Evolutionary conservation across 305 asterid genomes (phyloP).

Genomic region (Fraxinus baroniana): DNA sequence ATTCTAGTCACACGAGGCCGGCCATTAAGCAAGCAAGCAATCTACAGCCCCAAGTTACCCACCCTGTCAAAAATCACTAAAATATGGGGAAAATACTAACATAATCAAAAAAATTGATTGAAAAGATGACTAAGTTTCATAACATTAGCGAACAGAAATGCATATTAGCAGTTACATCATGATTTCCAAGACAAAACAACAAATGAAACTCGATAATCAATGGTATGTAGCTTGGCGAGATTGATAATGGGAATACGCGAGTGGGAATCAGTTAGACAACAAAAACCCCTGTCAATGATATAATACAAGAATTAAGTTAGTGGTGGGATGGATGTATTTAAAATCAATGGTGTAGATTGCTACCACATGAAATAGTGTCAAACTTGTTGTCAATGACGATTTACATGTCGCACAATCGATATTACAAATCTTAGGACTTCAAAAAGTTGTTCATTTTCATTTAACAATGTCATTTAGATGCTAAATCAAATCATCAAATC

Average conservation of each 20-base stretch:
- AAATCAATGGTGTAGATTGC: too few relatives aligned
- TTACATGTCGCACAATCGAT: too few relatives aligned
- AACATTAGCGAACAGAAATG: background rate
- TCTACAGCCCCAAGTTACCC: too few relatives aligned
- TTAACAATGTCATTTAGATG: background rate
- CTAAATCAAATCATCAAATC: background rate
- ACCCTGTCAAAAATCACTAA: background rate
- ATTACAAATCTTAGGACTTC: background rate
- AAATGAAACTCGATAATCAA: background rate
- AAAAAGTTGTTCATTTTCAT: background rate
- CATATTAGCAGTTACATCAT: background rate
- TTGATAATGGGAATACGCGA: background rate
- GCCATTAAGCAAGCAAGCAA: too few relatives aligned
- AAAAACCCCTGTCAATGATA: background rate
- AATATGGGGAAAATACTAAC: background rate
- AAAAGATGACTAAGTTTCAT: background rate
- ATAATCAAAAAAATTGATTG: background rate
- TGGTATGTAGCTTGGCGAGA: background rate
- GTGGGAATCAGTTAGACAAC: background rate
- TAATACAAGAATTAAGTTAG: too few relatives aligned
- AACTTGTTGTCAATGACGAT: too few relatives aligned
- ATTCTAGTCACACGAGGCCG: too few relatives aligned
- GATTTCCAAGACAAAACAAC: background rate
- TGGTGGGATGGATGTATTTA: too few relatives aligned
- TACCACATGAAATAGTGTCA: too few relatives aligned